Conservation (phyloP, 163 green algal genomes). For the Scenedesmus sp. region DNA sequence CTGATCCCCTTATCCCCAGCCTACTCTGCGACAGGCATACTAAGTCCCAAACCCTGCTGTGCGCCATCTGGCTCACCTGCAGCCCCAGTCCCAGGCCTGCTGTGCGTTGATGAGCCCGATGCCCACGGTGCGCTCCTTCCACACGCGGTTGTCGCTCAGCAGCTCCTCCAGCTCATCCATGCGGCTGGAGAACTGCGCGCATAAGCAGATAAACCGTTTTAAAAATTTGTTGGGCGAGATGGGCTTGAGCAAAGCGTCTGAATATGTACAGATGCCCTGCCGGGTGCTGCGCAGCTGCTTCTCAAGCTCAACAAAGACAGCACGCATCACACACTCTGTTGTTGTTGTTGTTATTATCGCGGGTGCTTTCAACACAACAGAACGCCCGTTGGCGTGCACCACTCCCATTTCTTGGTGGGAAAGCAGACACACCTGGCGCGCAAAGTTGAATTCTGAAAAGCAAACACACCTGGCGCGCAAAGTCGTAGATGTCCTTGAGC, state of each 20-base stretch:
- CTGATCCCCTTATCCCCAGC: background rate
- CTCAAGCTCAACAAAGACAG: conserved; percentile 76
- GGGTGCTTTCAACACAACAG: no score
- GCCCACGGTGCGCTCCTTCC: conserved; percentile 89
- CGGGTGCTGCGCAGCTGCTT: conserved; percentile 88
- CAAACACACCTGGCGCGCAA: conserved; percentile 61
- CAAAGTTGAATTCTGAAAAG: no score
- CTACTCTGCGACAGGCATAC: background rate
- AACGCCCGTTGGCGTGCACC: no score
- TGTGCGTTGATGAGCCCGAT: conserved; percentile 74
- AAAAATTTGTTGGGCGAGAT: no score
- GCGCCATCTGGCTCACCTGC: background rate
- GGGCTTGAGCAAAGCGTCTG: no score
- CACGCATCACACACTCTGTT: no score
- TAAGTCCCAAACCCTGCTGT: background rate
- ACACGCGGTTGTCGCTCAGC: conserved; percentile 90
- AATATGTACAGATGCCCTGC: conserved; percentile 70
- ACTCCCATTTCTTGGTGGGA: no score
- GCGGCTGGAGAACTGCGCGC: conserved; percentile 66
- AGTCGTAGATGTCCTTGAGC: conserved; percentile 77
- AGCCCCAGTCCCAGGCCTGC: conserved; percentile 37
- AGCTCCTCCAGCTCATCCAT: conserved; percentile 94
- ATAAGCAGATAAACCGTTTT: background rate
- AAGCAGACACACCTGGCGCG: no score
- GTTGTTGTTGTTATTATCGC: no score